Conservation (phyloP, 2,329 filamentous ascomycete genomes). For the Hyphodiscus sp. region DNA sequence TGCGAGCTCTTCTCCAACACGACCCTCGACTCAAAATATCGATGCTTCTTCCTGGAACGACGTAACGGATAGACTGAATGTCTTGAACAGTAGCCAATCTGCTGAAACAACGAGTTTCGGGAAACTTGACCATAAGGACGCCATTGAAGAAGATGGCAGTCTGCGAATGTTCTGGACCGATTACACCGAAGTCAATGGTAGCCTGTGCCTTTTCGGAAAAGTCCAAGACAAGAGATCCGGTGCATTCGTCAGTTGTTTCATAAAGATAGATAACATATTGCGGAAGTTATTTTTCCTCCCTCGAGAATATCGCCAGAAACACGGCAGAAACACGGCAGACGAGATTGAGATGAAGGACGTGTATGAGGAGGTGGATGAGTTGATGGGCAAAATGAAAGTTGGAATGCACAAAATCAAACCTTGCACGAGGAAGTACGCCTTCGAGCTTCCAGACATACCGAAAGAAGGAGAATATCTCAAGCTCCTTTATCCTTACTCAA, state of each 20-base stretch:
- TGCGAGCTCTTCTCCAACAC: conserved; percentile 68
- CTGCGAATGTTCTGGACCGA: conserved; percentile 96
- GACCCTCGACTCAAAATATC: conserved; percentile 51
- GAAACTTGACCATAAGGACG: conserved; percentile 77
- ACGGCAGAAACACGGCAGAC: conserved; percentile 61
- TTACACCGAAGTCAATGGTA: conserved; percentile 88
- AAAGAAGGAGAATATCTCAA: conserved; percentile 90
- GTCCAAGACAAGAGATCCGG: conserved; percentile 82
- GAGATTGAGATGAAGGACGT: conserved; percentile 83
- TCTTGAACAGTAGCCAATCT: conserved; percentile 68
- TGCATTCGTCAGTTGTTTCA: conserved; percentile 81
- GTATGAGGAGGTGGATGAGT: conserved; percentile 77
- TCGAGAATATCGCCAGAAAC: conserved; percentile 60
- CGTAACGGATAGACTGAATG: conserved; percentile 78
- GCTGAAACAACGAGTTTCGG: conserved; percentile 59
- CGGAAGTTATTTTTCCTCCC: conserved; percentile 92
- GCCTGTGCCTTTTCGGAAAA: conserved; percentile 90
- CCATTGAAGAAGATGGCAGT: conserved; percentile 89
- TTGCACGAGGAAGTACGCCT: conserved; percentile 87
- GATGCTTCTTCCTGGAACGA: conserved; percentile 86
- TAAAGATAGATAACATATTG: conserved; percentile 91
- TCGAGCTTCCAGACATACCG: conserved; percentile 81
- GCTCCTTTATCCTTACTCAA: conserved; percentile 90
- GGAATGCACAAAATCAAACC: conserved; percentile 90
- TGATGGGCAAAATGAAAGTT: conserved; percentile 85